These are phyloP conservation scores for Xylaria sp. DNA, from an alignment of 2,329 filamentous ascomycete genomes.

Conservation along the genomic window DNA sequence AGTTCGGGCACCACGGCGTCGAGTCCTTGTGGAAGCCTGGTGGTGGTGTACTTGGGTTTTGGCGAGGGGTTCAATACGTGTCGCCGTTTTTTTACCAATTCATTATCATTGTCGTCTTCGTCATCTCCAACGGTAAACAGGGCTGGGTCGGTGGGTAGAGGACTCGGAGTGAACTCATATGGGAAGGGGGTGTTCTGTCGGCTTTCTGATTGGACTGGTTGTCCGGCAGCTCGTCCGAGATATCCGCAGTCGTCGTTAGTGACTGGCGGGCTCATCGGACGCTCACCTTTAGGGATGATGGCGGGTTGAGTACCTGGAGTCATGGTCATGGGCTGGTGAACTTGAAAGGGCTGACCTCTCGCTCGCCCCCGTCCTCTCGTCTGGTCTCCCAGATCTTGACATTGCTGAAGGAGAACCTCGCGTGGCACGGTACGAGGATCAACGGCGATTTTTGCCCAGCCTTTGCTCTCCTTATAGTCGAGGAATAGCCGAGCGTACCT, in stretches of 20 bases:
- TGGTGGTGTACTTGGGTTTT: conserved; percentile 12
- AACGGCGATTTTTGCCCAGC: conserved; percentile 35
- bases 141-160: conserved; percentile 7
- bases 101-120: not conserved
- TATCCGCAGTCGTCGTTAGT: not conserved
- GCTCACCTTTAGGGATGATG: not conserved
- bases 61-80: conserved; percentile 7
- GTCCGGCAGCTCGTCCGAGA: not conserved
- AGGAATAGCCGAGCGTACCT: conserved; percentile 42
- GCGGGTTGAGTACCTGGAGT: not conserved
- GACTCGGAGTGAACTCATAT: not conserved
- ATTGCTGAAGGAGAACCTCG: conserved; percentile 36
- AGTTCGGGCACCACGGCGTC: conserved; percentile 23
- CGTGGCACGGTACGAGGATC: conserved; percentile 39
- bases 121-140: conserved; percentile 16
- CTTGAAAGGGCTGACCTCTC: conserved; percentile 6
- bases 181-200: not conserved
- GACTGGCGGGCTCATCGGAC: not conserved
- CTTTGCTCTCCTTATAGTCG: conserved; percentile 42
- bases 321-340: conserved; percentile 14
- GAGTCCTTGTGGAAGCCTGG: not conserved
- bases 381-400: not conserved
- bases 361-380: not conserved
- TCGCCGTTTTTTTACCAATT: not conserved
- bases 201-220: not conserved